phyloP scores from a whole-genome alignment of 2,329 filamentous ascomycete species.

The Cercospora canescens region DNA sequence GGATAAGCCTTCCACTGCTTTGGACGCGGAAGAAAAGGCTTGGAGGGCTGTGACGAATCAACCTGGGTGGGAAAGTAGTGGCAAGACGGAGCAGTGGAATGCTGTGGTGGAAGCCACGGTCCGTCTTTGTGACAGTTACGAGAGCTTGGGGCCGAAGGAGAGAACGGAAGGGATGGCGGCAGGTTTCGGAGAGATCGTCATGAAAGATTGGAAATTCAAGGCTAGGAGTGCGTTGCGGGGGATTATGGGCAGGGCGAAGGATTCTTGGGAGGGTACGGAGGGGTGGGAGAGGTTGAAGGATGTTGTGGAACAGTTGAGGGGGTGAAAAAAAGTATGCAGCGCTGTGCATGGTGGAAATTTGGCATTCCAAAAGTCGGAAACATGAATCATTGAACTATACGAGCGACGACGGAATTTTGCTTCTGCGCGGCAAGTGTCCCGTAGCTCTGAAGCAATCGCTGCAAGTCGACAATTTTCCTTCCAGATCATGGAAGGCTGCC shows the following conservation, averaged over 20 bases:
- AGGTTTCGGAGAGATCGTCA: conserved; percentile 60
- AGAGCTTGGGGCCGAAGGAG: conserved; percentile 61
- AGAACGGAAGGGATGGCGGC: conserved; percentile 54
- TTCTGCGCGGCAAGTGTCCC: no score
- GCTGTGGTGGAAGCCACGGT: conserved; percentile 76
- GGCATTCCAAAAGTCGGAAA: no score
- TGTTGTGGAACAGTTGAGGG: conserved; percentile 44
- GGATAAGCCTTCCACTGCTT: conserved; percentile 66
- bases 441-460: no score
- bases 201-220: conserved; percentile 84
- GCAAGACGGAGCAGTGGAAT: conserved; percentile 64
- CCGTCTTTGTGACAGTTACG: conserved; percentile 78
- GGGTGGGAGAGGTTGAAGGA: conserved; percentile 65
- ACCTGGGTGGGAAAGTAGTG: conserved; percentile 56
- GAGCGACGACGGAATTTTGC: no score
- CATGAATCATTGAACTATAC: no score
- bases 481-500: no score
- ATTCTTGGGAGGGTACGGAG: conserved; percentile 75
- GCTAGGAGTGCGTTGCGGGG: conserved; percentile 80
- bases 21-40: conserved; percentile 84
- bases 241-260: conserved; percentile 78
- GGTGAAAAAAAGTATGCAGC: no score
- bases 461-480: no score
- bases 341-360: no score
- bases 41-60: conserved; percentile 72